Evolutionary conservation across 129 eudicot genomes (phyloP).

Genomic region (Lonicera japonica): DNA sequence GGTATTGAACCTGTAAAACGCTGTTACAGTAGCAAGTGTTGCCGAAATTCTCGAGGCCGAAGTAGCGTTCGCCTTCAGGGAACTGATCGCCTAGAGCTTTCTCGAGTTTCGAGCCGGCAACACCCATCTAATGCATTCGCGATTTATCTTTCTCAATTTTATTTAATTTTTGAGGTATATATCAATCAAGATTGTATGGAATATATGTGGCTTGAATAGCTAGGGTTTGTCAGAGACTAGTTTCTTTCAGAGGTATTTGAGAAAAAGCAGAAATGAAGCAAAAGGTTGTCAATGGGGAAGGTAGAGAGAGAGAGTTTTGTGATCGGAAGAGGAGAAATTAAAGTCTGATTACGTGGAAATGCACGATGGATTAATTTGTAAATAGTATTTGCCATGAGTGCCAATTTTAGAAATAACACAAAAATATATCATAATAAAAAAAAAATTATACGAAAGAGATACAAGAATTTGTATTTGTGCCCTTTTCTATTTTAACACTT

Average conservation of each 20-base stretch:
- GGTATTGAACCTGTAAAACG: conserved; percentile 83
- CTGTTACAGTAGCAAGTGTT: conserved; percentile 97
- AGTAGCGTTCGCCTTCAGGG: conserved; percentile 94
- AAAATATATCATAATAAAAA: too few relatives aligned
- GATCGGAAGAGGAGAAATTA: too few relatives aligned
- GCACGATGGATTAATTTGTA: too few relatives aligned
- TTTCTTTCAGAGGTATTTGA: not conserved
- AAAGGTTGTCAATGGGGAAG: too few relatives aligned
- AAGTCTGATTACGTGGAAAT: too few relatives aligned
- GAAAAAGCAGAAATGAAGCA: not conserved
- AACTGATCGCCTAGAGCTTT: conserved; percentile 95
- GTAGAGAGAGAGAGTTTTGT: too few relatives aligned
- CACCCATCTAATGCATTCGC: conserved; percentile 62
- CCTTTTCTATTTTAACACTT: too few relatives aligned
- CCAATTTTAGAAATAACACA: too few relatives aligned
- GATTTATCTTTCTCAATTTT: conserved; percentile 19
- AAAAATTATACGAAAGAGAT: too few relatives aligned
- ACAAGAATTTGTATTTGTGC: too few relatives aligned
- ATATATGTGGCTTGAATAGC: not conserved
- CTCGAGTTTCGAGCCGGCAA: conserved; percentile 91
- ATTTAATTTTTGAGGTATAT: too few relatives aligned
- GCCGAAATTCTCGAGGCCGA: conserved; percentile 92
- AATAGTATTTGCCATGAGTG: too few relatives aligned
- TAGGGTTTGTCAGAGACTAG: not conserved
- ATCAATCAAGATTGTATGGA: not conserved